Base-by-base conservation (phyloP, 768 basidiomycete species). In the Naganishia randhawae region DNA sequence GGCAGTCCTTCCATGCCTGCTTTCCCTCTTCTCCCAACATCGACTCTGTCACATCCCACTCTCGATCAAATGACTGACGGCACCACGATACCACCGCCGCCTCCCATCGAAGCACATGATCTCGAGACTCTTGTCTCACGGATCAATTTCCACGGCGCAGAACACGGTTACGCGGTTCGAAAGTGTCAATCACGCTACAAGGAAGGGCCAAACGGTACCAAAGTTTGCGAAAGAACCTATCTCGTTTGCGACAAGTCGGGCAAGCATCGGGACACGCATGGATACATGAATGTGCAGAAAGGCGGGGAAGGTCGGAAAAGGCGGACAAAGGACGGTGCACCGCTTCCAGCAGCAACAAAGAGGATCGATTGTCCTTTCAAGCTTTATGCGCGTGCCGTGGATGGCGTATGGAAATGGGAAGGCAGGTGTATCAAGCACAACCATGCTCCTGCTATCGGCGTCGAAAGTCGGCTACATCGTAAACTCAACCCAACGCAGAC, bases 151-250 rank as follows among this genome's bases (percentile, higher is more conserved):
- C 57, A 61, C 37, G 57, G 57, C 17, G 57, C 57, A 9, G 57
- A 61, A 39, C 57, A 61, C 17, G 57, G 57, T 8, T 61, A 61
- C 39, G 57, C 57, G 11, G 57, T 61, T 39, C 35, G 57, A 41
- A 61, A 61, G 37, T 61, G 57, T 61, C 57, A 61, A 25, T 61
- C 57, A 39, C 57, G 57, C 29, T 61, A 61, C 57, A 61, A 61
- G 57, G 57, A 61, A 41, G 57, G 57, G 9, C 57, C 57, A 39
- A 39, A 61, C 39, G 57, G 57, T 3, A 41, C 29, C 3, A 61
- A 61, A 39, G 37, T 41, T 14, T 61, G 57, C 57, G 57, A 61
- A 25, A 35, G 57, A 25, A 61, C 57, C 5, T 61, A 61, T 41
- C 57, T 61, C 22, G 57, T 61, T 14, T 61, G 57, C 57, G 57